phyloP scores from a whole-genome alignment of 1,284 basidiomycete genomes.

The Microbotryomycetes sp. region DNA sequence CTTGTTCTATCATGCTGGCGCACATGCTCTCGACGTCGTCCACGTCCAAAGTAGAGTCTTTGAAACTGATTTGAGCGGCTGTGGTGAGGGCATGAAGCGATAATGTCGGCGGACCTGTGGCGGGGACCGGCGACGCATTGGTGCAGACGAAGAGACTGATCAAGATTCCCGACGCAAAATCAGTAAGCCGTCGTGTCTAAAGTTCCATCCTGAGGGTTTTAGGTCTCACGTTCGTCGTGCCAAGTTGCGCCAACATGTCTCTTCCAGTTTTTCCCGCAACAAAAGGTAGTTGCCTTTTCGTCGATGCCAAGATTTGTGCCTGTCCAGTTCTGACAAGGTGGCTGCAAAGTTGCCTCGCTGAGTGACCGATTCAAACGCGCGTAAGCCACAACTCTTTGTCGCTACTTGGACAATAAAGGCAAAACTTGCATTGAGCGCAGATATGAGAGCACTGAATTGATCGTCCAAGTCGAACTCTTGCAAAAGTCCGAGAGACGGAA shows the following conservation, averaged over 20 bases:
- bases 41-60: constrained; percentile 35
- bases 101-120: constrained; percentile 38
- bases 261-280: constrained; percentile 42
- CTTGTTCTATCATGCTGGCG: constrained; percentile 42
- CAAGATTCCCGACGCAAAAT: neutral
- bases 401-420: no score
- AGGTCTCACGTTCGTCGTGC: constrained; percentile 37
- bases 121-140: constrained; percentile 20
- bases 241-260: constrained; percentile 44
- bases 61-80: constrained; percentile 39
- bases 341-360: constrained; percentile 38
- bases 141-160: constrained; percentile 21
- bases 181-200: neutral
- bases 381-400: no score
- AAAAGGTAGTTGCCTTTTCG: constrained; percentile 41
- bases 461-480: constrained; percentile 34
- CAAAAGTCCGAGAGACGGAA: constrained; percentile 37
- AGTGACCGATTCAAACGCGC: no score
- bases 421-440: constrained; percentile 14
- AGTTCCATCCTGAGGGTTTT: neutral
- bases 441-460: constrained; percentile 33
- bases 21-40: constrained; percentile 43
- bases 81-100: constrained; percentile 34
- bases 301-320: constrained; percentile 39
- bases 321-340: constrained; percentile 36